A percentile compares a stretch with the other conserved stretches of the same genome.
Evolutionary conservation across 1,139 yeast genomes (phyloP).

Genomic region (Scheffersomyces illinoinensis): DNA sequence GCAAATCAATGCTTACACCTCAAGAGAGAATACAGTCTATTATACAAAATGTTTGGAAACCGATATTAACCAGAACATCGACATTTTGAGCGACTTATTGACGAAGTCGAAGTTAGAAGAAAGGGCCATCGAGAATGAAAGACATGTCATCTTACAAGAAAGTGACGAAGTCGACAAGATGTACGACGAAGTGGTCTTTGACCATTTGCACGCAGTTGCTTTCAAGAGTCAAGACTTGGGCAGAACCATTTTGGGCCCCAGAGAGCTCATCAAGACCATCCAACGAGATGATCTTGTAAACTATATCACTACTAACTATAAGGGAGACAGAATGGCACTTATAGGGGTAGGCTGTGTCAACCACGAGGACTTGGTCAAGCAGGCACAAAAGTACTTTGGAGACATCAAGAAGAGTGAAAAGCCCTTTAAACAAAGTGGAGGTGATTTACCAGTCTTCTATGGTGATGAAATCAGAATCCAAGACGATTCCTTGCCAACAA

Average conservation of each 20-base stretch:
- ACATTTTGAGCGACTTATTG: slow-evolving; percentile 84
- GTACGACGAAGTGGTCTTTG: slow-evolving; percentile 98
- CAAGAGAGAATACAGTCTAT: slow-evolving; percentile 95
- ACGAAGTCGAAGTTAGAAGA: slow-evolving; percentile 83
- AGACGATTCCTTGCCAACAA: slow-evolving; percentile 81
- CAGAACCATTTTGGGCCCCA: slow-evolving; percentile 95
- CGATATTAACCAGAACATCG: slow-evolving; percentile 84
- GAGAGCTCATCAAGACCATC: slow-evolving; percentile 81
- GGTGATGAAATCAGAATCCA: slow-evolving; percentile 87
- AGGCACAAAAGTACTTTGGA: slow-evolving; percentile 78
- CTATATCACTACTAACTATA: slow-evolving; percentile 84
- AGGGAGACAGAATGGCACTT: slow-evolving; percentile 96
- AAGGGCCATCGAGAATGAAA: slow-evolving; percentile 87
- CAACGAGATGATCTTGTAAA: slow-evolving; percentile 71
- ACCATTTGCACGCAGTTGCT: slow-evolving; percentile 91
- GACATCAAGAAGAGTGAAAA: slow-evolving; percentile 65
- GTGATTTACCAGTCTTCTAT: slow-evolving; percentile 75
- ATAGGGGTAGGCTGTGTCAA: slow-evolving; percentile 95
- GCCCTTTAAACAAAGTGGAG: slow-evolving; percentile 73
- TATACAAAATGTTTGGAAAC: slow-evolving; percentile 84
- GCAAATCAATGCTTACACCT: slow-evolving; percentile 94
- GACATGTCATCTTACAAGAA: slow-evolving; percentile 94
- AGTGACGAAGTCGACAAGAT: slow-evolving; percentile 97
- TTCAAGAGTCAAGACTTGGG: slow-evolving; percentile 92
- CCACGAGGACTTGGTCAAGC: slow-evolving; percentile 76